Evolutionary conservation across 768 basidiomycete species (phyloP).

Genomic region (Leccinum subtestaceum): DNA sequence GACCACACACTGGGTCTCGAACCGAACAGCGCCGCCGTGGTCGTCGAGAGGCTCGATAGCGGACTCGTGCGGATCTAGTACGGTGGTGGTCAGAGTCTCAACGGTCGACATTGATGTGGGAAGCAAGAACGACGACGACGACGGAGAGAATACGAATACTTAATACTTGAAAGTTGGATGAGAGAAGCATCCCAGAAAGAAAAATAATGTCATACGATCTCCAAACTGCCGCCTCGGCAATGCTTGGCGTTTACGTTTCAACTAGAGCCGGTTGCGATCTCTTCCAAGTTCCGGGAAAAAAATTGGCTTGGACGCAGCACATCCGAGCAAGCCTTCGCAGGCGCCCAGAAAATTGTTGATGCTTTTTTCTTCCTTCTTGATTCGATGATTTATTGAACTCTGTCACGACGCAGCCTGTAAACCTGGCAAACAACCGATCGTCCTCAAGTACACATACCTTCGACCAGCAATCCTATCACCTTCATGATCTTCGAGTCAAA

Average conservation of each 20-base stretch:
- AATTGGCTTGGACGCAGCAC: no score
- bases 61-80: neutral
- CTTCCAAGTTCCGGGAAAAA: no score
- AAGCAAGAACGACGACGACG: neutral
- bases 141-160: neutral
- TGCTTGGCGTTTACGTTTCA: neutral
- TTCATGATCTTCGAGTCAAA: neutral
- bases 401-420: neutral
- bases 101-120: constrained; percentile 14
- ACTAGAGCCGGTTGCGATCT: neutral
- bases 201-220: constrained; percentile 22
- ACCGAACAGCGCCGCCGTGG: constrained; percentile 48
- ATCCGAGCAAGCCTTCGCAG: no score
- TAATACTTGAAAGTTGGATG: neutral
- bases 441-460: no score
- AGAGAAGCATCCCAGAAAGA: neutral
- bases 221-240: constrained; percentile 4
- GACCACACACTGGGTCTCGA: constrained; percentile 70
- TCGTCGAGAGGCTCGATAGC: constrained; percentile 19
- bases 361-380: no score
- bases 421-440: neutral
- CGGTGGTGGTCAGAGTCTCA: neutral
- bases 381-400: no score
- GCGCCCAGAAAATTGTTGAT: neutral
- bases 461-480: neutral